Percentiles rank a stretch among this genome's conserved stretches.
Conservation (phyloP, 768 basidiomycete species). For the Tubosaeta sp. region DNA sequence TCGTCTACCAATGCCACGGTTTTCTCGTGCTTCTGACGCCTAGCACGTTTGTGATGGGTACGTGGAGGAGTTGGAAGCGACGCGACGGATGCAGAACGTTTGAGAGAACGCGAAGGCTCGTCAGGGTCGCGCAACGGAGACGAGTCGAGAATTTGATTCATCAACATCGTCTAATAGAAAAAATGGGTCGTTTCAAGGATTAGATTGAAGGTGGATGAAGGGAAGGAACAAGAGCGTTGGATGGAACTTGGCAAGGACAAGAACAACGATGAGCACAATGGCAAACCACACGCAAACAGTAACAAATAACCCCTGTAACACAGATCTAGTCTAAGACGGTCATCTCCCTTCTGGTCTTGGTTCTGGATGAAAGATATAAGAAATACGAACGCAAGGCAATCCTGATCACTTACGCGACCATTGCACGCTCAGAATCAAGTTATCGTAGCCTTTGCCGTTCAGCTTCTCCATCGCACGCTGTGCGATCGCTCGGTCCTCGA, state of each 20-base stretch:
- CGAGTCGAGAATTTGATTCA: conserved; percentile 33
- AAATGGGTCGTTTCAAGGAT: not conserved
- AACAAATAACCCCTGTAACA: not conserved
- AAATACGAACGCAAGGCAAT: not conserved
- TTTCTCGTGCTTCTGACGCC: conserved; percentile 21
- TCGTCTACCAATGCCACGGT: conserved; percentile 3
- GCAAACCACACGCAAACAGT: not conserved
- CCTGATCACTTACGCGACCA: conserved; percentile 53
- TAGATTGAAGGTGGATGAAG: not conserved
- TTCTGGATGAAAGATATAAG: conserved; percentile 25
- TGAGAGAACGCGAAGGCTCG: conserved; percentile 36
- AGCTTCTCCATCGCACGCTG: conserved; percentile 90
- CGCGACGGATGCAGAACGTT: conserved; percentile 60
- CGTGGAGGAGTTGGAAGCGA: conserved; percentile 66
- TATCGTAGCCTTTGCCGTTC: conserved; percentile 89
- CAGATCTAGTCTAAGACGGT: not conserved
- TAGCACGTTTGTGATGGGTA: conserved; percentile 48
- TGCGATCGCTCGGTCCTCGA: conserved; percentile 75
- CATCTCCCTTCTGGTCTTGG: conserved; percentile 41
- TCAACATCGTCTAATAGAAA: conserved; percentile 21
- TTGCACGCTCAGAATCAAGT: conserved; percentile 70
- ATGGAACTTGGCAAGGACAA: not conserved
- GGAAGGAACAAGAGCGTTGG: not conserved
- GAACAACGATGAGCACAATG: not conserved
- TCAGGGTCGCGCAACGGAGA: conserved; percentile 20